Percentiles rank a stretch among this genome's conserved stretches.
Conservation (phyloP, 2,329 filamentous ascomycete genomes). For the Xylaria sp. region DNA sequence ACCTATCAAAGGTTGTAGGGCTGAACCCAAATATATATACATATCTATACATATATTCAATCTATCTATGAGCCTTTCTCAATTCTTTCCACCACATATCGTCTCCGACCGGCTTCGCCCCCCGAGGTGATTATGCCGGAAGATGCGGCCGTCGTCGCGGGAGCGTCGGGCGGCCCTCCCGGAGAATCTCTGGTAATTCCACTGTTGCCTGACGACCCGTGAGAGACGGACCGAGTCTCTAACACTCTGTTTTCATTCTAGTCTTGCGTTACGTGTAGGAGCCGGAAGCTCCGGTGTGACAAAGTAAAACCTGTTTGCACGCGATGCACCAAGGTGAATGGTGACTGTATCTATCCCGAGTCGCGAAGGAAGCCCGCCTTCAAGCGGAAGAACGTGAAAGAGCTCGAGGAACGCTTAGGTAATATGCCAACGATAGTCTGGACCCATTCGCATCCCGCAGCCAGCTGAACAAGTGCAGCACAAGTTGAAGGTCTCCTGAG, state of each 20-base stretch:
- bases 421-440: conserved; percentile 42
- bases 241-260: conserved; percentile 32
- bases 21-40: conserved; percentile 10
- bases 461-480: conserved; percentile 58
- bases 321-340: conserved; percentile 78
- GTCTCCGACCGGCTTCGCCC: conserved; percentile 4
- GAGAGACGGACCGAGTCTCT: conserved; percentile 31
- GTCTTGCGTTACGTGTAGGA: conserved; percentile 70
- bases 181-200: conserved; percentile 45
- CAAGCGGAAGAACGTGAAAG: conserved; percentile 89
- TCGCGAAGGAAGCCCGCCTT: conserved; percentile 87
- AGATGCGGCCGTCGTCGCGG: conserved; percentile 38
- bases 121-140: conserved; percentile 38
- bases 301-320: conserved; percentile 81
- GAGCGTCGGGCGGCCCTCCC: conserved; percentile 32
- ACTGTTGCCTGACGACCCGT: conserved; percentile 22
- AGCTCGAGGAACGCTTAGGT: conserved; percentile 89
- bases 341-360: conserved; percentile 89
- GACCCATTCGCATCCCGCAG: conserved; percentile 19
- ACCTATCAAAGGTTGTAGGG: conserved; percentile 19
- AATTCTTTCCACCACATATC: conserved; percentile 4
- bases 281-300: conserved; percentile 89
- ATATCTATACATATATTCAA: neutral
- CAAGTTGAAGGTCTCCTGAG: conserved; percentile 86
- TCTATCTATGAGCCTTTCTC: neutral